phyloP scores from a whole-genome alignment of 2,329 filamentous ascomycete genomes.

The Aspergillus phoenicis region DNA sequence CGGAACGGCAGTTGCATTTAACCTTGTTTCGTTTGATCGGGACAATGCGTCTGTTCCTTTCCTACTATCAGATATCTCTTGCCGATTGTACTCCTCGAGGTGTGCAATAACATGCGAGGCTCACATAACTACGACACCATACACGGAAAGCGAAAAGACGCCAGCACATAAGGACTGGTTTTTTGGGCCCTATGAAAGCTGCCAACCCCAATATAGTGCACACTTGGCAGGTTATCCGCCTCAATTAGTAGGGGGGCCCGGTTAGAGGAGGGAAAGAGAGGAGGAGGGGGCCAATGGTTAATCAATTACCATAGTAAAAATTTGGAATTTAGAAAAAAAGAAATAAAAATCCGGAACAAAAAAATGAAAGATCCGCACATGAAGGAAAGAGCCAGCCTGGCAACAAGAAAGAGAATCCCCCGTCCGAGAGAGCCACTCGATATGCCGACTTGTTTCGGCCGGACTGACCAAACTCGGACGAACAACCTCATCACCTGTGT shows the following conservation, averaged over 20 bases:
- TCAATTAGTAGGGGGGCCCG: no score
- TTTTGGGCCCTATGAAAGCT: constrained; percentile 1
- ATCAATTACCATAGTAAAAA: neutral
- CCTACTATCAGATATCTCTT: constrained; percentile 11
- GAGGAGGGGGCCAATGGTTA: neutral
- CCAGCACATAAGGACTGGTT: neutral
- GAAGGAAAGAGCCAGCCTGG: neutral
- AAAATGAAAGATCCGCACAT: neutral
- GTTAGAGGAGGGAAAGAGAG: neutral
- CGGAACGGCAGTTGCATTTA: constrained; percentile 27
- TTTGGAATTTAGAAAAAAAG: neutral
- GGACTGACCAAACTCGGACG: constrained; percentile 10
- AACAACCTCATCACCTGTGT: neutral
- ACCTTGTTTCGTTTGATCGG: constrained; percentile 23
- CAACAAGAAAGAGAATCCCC: neutral
- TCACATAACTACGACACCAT: neutral
- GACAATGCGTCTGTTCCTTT: constrained; percentile 12
- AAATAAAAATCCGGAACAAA: neutral
- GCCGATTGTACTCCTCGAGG: neutral
- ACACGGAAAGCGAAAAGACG: neutral
- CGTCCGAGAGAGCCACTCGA: neutral
- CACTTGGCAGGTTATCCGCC: neutral
- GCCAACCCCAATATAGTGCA: neutral
- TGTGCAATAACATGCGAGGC: neutral
- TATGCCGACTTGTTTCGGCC: constrained; percentile 10